Base-by-base conservation (phyloP, 139 green algal species). In the Bryopsis sp. region DNA sequence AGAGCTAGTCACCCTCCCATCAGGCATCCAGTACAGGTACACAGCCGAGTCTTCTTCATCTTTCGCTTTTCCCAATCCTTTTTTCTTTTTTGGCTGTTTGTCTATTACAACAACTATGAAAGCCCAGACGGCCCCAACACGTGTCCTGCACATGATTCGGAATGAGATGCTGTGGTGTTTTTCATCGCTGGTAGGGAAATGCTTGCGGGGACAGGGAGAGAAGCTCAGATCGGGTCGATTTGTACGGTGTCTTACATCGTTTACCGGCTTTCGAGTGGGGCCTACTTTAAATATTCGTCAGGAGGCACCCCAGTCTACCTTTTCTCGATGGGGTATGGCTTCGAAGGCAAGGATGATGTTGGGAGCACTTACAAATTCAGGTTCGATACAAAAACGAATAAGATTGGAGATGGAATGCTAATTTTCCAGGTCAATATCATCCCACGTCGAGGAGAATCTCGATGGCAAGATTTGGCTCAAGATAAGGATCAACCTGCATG, bases 211-310 rank as follows among this genome's bases (percentile, higher is more conserved):
- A 66, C 39, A 2, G 75, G 72, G 0, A 58, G 39, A 3, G 71
- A 70, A 39, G 74, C 70, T 3, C 6, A n/a, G 1, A 8, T 71
- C 0, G 81, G 75, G 0, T 60, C 57, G 1, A 33, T 72, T 1
- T 82, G 74, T 46, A 75, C 83, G 34, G 67, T 87, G 8, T 32
- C 58, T 19, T 91, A 88, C 74, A 80, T 74, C 7, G 82, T 91
- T 48, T 91, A 84, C 66, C 76, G 83, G 36, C 81, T 91, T 31
- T 64, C 76, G n/a, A 78, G 67, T 1, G 82, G 84, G 1, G 84
- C 76, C 3, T 88, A 90, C 64, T 88, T 85, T 75, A 88, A 87
- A 71, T 86, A 90, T 71, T 77, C 54, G n/a, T 73, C 70, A 50
- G 84, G 78, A 19, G 85, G 82, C n/a, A 91, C 79, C 1, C 82